Conservation (phyloP, 2,329 filamentous ascomycete genomes). For the Myotisia sp. region DNA sequence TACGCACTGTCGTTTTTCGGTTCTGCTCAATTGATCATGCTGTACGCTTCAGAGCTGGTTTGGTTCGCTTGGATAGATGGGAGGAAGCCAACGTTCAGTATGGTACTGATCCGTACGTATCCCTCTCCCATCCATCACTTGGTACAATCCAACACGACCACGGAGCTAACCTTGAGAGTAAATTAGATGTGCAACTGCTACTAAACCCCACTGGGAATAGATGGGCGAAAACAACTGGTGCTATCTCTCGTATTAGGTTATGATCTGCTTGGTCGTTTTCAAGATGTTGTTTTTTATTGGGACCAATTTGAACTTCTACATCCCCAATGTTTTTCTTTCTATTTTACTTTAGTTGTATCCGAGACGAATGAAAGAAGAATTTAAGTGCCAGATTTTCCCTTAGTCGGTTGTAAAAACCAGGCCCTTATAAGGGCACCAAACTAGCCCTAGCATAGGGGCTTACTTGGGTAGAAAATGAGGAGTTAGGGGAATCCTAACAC, state of each 20-base stretch:
- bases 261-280: not conserved
- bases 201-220: constrained; percentile 8
- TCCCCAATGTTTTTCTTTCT: not conserved
- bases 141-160: not conserved
- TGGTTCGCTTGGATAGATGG: constrained; percentile 31
- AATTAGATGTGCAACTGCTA: constrained; percentile 9
- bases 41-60: constrained; percentile 29
- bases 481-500: no score
- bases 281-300: not conserved
- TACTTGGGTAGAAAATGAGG: no score
- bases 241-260: not conserved
- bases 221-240: not conserved
- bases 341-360: not conserved
- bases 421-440: no score
- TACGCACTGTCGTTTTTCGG: constrained; percentile 32
- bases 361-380: no score
- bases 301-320: not conserved
- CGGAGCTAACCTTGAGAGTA: not conserved
- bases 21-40: constrained; percentile 36
- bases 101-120: constrained; percentile 29
- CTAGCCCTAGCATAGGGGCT: no score
- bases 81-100: constrained; percentile 33
- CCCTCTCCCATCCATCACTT: constrained; percentile 1
- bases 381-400: no score
- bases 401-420: no score